Evolutionary conservation across 2,329 filamentous ascomycete genomes (phyloP).

Genomic region (Byssothecium circinans): DNA sequence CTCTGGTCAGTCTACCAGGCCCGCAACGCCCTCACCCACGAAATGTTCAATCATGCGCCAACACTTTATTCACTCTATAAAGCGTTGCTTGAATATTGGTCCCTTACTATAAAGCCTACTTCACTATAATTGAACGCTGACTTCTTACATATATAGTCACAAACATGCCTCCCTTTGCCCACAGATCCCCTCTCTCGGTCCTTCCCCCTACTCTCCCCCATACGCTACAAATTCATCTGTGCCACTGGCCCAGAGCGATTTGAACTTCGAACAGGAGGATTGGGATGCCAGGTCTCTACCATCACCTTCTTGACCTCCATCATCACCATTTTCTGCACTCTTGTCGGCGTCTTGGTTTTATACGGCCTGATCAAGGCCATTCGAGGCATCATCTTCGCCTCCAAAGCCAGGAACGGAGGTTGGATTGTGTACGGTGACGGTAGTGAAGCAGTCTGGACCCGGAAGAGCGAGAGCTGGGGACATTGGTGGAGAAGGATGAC

Average conservation of each 20-base stretch:
- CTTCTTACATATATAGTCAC: slow-evolving; percentile 33
- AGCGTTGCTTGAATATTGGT: too few relatives aligned
- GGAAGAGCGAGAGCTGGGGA: slow-evolving; percentile 30
- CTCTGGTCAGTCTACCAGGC: slow-evolving; percentile 36
- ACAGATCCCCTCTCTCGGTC: slow-evolving; percentile 39
- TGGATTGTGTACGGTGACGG: slow-evolving; percentile 34
- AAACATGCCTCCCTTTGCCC: slow-evolving; percentile 48
- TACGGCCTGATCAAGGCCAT: slow-evolving; percentile 27
- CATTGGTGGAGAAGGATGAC: slow-evolving; percentile 31
- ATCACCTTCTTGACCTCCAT: slow-evolving; percentile 49
- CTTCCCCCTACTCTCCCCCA: slow-evolving; percentile 45
- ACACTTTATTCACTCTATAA: not conserved
- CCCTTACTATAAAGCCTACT: too few relatives aligned
- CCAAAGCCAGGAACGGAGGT: slow-evolving; percentile 27
- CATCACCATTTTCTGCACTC: slow-evolving; percentile 47
- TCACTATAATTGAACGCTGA: not conserved
- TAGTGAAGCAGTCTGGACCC: slow-evolving; percentile 32
- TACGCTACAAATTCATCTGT: slow-evolving; percentile 39
- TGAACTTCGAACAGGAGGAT: slow-evolving; percentile 48
- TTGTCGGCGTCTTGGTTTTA: slow-evolving; percentile 43
- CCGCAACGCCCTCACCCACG: too few relatives aligned
- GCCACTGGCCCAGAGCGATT: slow-evolving; percentile 47
- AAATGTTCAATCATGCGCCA: too few relatives aligned
- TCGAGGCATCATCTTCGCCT: slow-evolving; percentile 14
- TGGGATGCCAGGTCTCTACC: slow-evolving; percentile 52